These are phyloP conservation scores for Schizophyllum amplum DNA, from an alignment of 1,284 basidiomycete species.

Conservation along the genomic window DNA sequence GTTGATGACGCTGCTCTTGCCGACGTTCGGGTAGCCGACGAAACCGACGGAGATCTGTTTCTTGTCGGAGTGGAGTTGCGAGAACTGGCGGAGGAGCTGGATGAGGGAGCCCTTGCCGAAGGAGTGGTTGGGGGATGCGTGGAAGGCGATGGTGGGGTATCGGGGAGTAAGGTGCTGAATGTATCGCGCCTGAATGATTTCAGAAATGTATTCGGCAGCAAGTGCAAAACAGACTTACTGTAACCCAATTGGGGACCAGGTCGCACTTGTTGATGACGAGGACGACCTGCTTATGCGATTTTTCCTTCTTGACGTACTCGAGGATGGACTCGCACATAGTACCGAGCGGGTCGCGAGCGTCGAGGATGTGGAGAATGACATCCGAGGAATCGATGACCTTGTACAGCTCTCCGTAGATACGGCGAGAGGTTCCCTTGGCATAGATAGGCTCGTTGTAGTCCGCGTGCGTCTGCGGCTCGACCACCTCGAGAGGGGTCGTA, in stretches of 20 bases:
- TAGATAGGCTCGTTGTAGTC: constrained; percentile 83
- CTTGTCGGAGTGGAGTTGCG: constrained; percentile 95
- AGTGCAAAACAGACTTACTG: constrained; percentile 54
- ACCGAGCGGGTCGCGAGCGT: constrained; percentile 93
- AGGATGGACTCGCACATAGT: constrained; percentile 96
- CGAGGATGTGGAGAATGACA: constrained; percentile 92
- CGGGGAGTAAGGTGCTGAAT: constrained; percentile 93
- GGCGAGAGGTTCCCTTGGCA: constrained; percentile 85
- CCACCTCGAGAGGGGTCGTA: constrained; percentile 31
- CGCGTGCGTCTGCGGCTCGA: constrained; percentile 55
- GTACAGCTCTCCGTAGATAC: constrained; percentile 98
- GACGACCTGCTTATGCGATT: constrained; percentile 95
- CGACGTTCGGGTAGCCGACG: constrained; percentile 97
- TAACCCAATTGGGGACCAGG: constrained; percentile 98
- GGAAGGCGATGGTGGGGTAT: constrained; percentile 96
- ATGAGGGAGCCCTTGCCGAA: constrained; percentile 99
- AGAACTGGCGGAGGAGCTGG: constrained; percentile 94
- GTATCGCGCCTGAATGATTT: constrained; percentile 76
- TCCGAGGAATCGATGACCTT: constrained; percentile 99
- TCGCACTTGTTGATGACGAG: constrained; percentile 99
- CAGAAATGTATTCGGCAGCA: constrained; percentile 5
- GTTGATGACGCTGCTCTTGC: constrained; percentile 97
- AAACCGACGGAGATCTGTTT: constrained; percentile 99
- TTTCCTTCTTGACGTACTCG: constrained; percentile 93
- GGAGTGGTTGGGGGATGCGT: constrained; percentile 98